Conservation (phyloP, 192 early-diverging fungal genomes). For the Irineochytrium annulatum region DNA sequence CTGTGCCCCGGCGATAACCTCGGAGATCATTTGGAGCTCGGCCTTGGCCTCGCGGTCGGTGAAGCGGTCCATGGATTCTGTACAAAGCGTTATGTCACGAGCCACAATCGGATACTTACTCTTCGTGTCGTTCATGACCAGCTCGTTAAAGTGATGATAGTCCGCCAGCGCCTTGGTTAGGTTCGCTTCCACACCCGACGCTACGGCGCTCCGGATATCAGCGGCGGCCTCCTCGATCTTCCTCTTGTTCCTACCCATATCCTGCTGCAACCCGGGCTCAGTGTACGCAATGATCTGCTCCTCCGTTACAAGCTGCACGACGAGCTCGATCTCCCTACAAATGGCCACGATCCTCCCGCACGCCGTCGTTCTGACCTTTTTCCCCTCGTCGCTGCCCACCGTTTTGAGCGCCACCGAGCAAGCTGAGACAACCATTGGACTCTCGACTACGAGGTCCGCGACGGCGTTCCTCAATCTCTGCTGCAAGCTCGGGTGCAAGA, state of each 20-base stretch:
- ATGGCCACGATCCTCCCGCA: constrained; percentile 19
- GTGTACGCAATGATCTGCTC: constrained; percentile 26
- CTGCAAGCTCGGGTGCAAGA: constrained; percentile 30
- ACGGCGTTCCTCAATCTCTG: constrained; percentile 30
- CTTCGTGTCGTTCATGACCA: constrained; percentile 16
- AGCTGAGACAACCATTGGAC: constrained; percentile 31
- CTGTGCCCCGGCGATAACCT: constrained; percentile 15
- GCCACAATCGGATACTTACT: not conserved
- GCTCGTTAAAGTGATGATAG: constrained; percentile 6
- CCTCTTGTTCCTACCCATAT: constrained; percentile 13
- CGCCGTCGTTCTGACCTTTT: not conserved
- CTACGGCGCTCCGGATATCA: constrained; percentile 8
- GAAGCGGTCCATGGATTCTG: constrained; percentile 11
- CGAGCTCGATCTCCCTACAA: constrained; percentile 30
- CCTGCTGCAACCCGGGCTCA: constrained; percentile 5
- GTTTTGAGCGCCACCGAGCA: constrained; percentile 24
- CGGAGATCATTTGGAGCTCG: constrained; percentile 9
- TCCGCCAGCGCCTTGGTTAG: constrained; percentile 15
- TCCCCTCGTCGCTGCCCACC: constrained; percentile 10
- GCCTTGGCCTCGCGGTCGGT: constrained; percentile 12
- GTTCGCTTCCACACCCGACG: constrained; percentile 1
- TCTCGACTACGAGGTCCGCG: constrained; percentile 21
- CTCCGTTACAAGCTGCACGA: constrained; percentile 33
- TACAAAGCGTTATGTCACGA: too few relatives aligned
- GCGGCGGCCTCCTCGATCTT: constrained; percentile 13